phyloP scores from a whole-genome alignment of 257 asterid genomes.

The Solanum etuberosum region DNA sequence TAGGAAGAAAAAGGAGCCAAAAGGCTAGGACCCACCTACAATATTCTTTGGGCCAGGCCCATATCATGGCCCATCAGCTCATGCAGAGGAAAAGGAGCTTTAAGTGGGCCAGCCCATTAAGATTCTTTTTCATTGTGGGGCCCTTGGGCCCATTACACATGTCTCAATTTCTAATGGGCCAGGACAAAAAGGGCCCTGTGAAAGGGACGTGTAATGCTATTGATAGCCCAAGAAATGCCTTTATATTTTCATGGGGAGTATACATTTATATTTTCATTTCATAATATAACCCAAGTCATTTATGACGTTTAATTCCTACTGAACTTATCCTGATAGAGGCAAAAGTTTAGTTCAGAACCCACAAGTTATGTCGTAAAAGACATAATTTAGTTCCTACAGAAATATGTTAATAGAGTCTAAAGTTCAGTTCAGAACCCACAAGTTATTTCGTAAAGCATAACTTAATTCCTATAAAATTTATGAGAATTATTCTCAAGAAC shows the following conservation, averaged over 20 bases:
- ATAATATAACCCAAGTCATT: neutral
- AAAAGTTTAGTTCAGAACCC: neutral
- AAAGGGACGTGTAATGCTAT: neutral
- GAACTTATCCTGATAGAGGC: neutral
- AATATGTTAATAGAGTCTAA: neutral
- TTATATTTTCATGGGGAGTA: too few relatives aligned
- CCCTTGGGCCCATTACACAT: neutral
- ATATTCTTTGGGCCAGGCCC: constrained; percentile 11
- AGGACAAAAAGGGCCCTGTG: neutral
- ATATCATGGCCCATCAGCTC: neutral
- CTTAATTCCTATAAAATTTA: neutral
- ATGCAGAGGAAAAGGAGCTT: neutral
- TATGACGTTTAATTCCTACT: neutral
- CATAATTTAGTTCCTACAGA: neutral
- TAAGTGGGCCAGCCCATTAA: neutral
- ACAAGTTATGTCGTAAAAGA: too few relatives aligned
- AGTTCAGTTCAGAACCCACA: neutral
- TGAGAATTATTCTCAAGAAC: too few relatives aligned
- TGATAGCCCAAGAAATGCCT: neutral
- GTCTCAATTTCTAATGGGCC: neutral
- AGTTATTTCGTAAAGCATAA: too few relatives aligned
- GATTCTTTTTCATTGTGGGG: neutral
- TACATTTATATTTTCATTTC: neutral
- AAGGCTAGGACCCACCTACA: neutral
- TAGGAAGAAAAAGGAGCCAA: neutral